Evolutionary conservation across 2,329 filamentous ascomycete genomes (phyloP), one percentile per base, ranked within the genome.

Genomic region (Phaeosphaeriaceae sp.): DNA sequence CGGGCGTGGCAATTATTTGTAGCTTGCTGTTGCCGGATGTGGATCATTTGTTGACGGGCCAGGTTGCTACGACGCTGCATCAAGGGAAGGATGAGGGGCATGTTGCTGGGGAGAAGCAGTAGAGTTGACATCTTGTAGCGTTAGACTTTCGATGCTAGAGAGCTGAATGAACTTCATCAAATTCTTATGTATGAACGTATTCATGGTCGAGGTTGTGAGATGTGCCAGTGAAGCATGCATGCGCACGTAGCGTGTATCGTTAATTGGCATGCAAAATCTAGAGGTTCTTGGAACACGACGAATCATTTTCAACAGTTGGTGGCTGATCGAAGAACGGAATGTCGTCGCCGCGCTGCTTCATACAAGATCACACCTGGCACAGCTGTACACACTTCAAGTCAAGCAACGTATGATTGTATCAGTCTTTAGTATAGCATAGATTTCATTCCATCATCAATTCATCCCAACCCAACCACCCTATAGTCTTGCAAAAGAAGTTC

Each of bases 1-100:
- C 70, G 13, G 71, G 57, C 1, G 54, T 74, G 5, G 67, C 73
- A 5, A 53, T 78, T 42, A 58, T 76, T 27, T 66, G 68, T 7
- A 70, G 70, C n/a, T 56, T 69, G 48, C 66, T 74, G 53, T 55
- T 75, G 47, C 75, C 73, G 20, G 67, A 78, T 48, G 70, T 76
- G 10, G 75, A 78, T 47, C 50, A 66, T n/a, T 50, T 60, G 51
- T 56, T 68, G 60, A 65, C 47, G 15, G 54, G 51, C 2, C 53
- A 64, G 46, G 59, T 68, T 19, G 61, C 59, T 9, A 62, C 58
- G 9, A 68, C 63, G 22, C 47, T 68, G 42, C 41, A 60, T 42
- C 50, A 51, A 40, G 40, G 41, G 17, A 19, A 27, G 40, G 41
- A 52, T 21, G 50, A 52, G 41, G 40, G 41, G 17, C 22, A 33